phyloP scores from a whole-genome alignment of 2,329 filamentous ascomycete genomes.

The Trichoderma oligosporum region DNA sequence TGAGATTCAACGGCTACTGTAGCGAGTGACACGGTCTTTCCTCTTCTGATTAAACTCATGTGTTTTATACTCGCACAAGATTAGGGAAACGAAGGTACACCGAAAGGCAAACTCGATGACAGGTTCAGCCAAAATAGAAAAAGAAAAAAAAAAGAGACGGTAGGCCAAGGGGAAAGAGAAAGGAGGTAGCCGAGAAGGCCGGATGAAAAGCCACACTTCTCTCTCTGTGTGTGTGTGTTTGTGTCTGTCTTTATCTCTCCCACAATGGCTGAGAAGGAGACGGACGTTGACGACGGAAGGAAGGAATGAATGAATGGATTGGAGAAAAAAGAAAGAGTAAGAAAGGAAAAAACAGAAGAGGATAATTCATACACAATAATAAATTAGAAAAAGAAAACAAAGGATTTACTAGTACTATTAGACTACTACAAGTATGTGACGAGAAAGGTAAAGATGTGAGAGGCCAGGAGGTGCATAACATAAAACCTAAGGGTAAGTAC shows the following conservation, averaged over 20 bases:
- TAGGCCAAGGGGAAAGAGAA: neutral
- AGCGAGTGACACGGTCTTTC: neutral
- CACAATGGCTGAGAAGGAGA: neutral
- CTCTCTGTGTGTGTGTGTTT: no score
- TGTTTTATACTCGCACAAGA: neutral
- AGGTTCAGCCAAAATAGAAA: no score
- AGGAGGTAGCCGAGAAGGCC: neutral
- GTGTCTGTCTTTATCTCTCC: neutral
- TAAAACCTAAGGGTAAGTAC: neutral
- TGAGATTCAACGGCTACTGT: neutral
- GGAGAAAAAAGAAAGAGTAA: slow-evolving; percentile 5
- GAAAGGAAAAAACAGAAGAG: slow-evolving; percentile 17
- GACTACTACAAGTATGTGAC: slow-evolving; percentile 1
- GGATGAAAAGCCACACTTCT: neutral
- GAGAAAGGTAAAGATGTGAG: slow-evolving; percentile 12
- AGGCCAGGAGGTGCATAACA: neutral
- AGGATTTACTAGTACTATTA: no score
- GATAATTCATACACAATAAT: neutral
- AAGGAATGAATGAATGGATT: slow-evolving; percentile 7
- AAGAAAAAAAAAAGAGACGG: neutral
- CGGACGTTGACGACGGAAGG: neutral
- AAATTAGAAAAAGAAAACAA: slow-evolving; percentile 19
- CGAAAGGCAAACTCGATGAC: slow-evolving; percentile 5
- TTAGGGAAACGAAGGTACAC: slow-evolving; percentile 1
- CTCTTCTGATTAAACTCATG: neutral